phyloP scores from a whole-genome alignment of 257 asterid species.

The Plectranthus barbatus region DNA sequence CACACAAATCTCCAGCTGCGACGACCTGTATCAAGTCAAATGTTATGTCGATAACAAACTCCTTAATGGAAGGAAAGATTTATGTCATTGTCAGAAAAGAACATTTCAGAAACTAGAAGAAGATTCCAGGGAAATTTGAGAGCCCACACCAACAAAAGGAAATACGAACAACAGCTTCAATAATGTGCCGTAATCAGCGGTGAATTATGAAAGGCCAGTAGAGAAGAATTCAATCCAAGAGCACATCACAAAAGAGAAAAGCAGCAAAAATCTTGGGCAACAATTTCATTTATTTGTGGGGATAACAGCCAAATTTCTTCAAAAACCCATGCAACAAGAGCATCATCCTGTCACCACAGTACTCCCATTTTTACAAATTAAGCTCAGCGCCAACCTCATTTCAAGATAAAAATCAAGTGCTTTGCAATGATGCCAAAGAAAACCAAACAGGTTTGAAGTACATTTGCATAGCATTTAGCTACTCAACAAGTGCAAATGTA shows the following conservation, averaged over 20 bases:
- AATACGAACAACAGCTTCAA: background rate
- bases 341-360: background rate
- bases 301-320: background rate
- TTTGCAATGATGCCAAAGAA: background rate
- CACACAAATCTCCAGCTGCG: constrained; percentile 83
- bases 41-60: background rate
- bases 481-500: background rate
- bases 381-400: too few species aligned
- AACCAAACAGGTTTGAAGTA: background rate
- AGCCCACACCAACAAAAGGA: background rate
- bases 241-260: background rate
- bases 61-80: background rate
- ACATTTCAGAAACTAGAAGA: background rate
- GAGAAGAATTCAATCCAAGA: too few species aligned
- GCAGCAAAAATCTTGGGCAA: background rate
- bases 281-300: background rate
- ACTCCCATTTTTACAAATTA: too few species aligned
- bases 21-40: constrained; percentile 38
- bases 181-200: background rate
- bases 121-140: background rate
- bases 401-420: background rate
- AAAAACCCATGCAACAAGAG: background rate
- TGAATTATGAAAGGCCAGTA: too few species aligned
- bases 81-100: background rate
- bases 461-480: background rate